Percentiles rank a stretch among this genome's conserved stretches.
Evolutionary conservation across 2,329 filamentous ascomycete genomes (phyloP).

Genomic region (Fusarium nisikadoi): DNA sequence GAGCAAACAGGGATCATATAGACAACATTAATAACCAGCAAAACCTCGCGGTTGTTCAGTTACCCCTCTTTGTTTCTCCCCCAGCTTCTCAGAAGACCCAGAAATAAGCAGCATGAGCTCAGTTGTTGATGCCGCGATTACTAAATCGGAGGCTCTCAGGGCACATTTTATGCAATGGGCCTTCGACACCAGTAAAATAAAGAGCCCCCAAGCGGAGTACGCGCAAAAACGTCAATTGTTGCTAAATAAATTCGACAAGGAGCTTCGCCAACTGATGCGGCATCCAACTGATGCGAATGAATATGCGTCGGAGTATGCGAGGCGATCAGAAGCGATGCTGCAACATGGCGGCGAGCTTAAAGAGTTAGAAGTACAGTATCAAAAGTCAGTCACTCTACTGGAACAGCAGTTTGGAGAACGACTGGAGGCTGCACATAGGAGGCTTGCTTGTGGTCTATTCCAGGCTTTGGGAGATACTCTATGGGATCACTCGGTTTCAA

Average conservation of each 20-base stretch:
- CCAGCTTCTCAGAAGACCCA: rapidly evolving
- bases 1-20: not conserved
- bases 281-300: rapidly evolving
- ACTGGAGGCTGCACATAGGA: rapidly evolving
- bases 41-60: rapidly evolving
- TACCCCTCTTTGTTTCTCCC: rapidly evolving
- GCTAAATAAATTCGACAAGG: not conserved
- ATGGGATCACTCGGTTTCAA: not conserved
- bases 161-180: not conserved
- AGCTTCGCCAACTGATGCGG: not conserved
- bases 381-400: not conserved
- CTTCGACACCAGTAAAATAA: not conserved
- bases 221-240: rapidly evolving
- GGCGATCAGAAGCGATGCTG: rapidly evolving
- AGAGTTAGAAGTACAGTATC: not conserved
- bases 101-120: not conserved
- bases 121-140: not conserved
- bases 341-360: not conserved
- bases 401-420: not conserved
- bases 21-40: not conserved
- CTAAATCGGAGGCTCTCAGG: not conserved
- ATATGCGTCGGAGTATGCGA: not conserved
- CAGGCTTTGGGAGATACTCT: not conserved
- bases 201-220: not conserved
- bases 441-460: not conserved